Evolutionary conservation across 129 eudicot species (phyloP).

Genomic region (Pseudognaphalium luteoalbum): DNA sequence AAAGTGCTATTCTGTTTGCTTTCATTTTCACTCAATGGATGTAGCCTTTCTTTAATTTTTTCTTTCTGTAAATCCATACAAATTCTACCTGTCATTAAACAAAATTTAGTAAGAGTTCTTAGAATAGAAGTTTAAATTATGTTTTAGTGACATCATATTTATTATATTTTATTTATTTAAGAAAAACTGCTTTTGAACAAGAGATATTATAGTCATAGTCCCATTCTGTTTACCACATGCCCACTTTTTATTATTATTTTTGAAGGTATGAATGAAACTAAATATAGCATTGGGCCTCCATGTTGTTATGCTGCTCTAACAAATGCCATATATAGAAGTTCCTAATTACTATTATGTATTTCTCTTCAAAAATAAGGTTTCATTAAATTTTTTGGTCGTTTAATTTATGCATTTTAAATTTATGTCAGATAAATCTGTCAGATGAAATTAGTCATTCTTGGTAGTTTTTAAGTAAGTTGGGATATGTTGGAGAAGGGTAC

Average conservation of each 20-base stretch:
- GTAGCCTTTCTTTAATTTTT: slow-evolving; percentile 35
- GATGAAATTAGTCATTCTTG: neutral
- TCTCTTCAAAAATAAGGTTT: neutral
- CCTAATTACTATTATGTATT: neutral
- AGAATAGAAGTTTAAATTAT: neutral
- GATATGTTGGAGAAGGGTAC: neutral
- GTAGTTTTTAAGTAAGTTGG: neutral
- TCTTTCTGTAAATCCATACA: neutral
- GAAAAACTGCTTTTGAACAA: neutral
- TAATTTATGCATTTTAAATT: neutral
- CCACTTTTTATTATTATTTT: neutral
- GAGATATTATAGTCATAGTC: neutral
- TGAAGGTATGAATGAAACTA: neutral
- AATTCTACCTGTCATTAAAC: slow-evolving; percentile 1
- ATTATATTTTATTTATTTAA: too few relatives aligned
- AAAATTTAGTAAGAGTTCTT: neutral
- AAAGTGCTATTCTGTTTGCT: slow-evolving; percentile 52
- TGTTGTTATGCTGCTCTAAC: neutral
- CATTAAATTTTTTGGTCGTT: neutral
- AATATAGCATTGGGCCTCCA: slow-evolving; percentile 5
- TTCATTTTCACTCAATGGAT: slow-evolving; percentile 47
- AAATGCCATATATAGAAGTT: neutral
- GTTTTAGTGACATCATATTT: neutral
- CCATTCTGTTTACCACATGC: neutral
- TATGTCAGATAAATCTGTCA: neutral